Conservation (phyloP, 2,329 filamentous ascomycete genomes). For the Herpotrichia juniperi region DNA sequence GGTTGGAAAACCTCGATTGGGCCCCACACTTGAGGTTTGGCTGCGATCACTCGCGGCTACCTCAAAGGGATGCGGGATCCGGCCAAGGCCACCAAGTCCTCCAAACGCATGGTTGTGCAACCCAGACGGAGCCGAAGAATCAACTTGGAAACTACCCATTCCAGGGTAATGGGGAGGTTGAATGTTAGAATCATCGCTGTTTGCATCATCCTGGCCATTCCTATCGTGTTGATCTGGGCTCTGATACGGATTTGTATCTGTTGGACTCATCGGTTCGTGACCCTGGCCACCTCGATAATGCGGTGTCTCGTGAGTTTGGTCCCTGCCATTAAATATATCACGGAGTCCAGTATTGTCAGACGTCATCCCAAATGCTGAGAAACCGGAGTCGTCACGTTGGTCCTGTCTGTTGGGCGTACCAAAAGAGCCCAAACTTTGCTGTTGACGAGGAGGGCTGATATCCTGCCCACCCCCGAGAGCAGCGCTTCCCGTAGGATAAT, state of each 20-base stretch:
- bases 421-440: conserved; percentile 53
- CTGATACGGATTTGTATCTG: conserved; percentile 94
- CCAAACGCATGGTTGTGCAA: conserved; percentile 58
- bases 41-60: conserved; percentile 83
- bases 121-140: conserved; percentile 50
- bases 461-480: conserved; percentile 79
- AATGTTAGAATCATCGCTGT: conserved; percentile 61
- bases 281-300: conserved; percentile 52
- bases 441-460: conserved; percentile 60
- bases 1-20: conserved; percentile 71
- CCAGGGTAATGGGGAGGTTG: conserved; percentile 58
- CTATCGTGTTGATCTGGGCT: conserved; percentile 83
- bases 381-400: conserved; percentile 63
- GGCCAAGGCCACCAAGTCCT: conserved; percentile 59
- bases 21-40: conserved; percentile 86
- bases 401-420: conserved; percentile 53
- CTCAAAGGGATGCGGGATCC: conserved; percentile 51
- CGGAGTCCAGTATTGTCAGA: conserved; percentile 63
- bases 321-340: conserved; percentile 62
- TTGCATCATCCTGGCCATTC: conserved; percentile 66
- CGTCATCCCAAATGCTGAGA: conserved; percentile 67
- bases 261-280: conserved; percentile 84
- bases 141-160: conserved; percentile 59
- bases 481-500: conserved; percentile 69
- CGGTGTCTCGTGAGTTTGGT: conserved; percentile 63